Base-by-base conservation (phyloP, 345 rosid genomes). In the Rubroshorea leprosula region DNA sequence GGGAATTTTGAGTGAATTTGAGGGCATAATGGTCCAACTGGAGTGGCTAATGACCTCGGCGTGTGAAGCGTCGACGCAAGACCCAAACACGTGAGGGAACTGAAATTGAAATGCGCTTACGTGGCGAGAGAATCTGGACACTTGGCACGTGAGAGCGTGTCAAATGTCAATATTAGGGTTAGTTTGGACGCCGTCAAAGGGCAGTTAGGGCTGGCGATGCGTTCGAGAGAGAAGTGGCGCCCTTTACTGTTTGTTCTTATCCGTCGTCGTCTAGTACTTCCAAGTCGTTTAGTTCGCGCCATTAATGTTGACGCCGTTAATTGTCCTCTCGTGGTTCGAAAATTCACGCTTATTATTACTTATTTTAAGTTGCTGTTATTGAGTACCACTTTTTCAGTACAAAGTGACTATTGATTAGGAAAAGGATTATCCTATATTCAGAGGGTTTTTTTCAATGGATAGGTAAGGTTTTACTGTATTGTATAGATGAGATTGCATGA, bases 51-150 rank as follows among this genome's bases (percentile, higher is more conserved):
- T 39, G 57, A 49, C 60, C 54, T 9, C 56, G 68, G 48, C 68
- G 68, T 52, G 60, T 69, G 55, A 65, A 68, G 74, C 69, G 74
- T 67, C 71, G 23, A 62, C 31, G 63, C 17, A 56, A 45, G 70
- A 27, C 57, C 44, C 15, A 54, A 68, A 63, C 76, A 74, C 68
- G 74, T 65, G 73, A 74, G 49, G 60, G 15, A 60, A 60, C 66
- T 16, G 51, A 49, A 49, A 51, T 50, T 38, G 23, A 41, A 54
- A 39, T 15, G 5, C n/a, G 39, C 51, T 47, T 49, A 62, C 51
- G 63, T 63, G 71, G 72, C 65, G 54, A 23, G 19, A 7, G 15
- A 23, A 35, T 10, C 46, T 22, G 35, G 68, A 70, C 72, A 65
- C 50, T 49, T 65, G 64, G 68, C 68, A 63, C 65, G 57, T 60